phyloP scores from a whole-genome alignment of 2,329 filamentous ascomycete genomes.

The Fusarium sp. region DNA sequence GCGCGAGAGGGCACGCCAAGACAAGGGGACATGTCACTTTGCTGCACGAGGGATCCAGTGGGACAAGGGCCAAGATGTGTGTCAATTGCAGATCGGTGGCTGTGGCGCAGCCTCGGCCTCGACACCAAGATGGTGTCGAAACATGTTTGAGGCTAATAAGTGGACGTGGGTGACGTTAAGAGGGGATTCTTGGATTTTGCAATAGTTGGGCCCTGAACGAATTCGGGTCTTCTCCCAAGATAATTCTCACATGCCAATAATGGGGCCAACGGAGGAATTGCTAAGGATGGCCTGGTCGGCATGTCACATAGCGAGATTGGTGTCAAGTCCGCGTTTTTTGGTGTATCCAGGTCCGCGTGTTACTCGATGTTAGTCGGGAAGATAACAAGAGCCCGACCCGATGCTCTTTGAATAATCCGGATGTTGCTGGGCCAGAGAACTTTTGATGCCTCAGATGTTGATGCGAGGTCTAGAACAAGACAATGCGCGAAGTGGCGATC shows the following conservation, averaged over 20 bases:
- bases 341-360: neutral
- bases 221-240: neutral
- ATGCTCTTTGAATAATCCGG: neutral
- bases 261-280: neutral
- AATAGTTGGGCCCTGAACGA: neutral
- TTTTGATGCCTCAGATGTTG: neutral
- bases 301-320: neutral
- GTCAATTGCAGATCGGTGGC: conserved; percentile 13
- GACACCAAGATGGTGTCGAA: neutral
- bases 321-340: neutral
- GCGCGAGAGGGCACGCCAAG: conserved; percentile 12
- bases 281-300: neutral
- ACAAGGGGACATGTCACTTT: conserved; percentile 10
- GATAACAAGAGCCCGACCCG: neutral
- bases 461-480: neutral
- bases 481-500: neutral
- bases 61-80: neutral
- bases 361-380: neutral
- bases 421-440: neutral
- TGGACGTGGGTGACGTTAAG: neutral
- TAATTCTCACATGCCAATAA: neutral
- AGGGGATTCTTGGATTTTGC: neutral
- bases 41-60: neutral
- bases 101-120: conserved; percentile 17
- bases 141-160: conserved; percentile 6